These are phyloP conservation scores for Lepidium didymum DNA, from an alignment of 345 rosid genomes.

Conservation along the genomic window DNA sequence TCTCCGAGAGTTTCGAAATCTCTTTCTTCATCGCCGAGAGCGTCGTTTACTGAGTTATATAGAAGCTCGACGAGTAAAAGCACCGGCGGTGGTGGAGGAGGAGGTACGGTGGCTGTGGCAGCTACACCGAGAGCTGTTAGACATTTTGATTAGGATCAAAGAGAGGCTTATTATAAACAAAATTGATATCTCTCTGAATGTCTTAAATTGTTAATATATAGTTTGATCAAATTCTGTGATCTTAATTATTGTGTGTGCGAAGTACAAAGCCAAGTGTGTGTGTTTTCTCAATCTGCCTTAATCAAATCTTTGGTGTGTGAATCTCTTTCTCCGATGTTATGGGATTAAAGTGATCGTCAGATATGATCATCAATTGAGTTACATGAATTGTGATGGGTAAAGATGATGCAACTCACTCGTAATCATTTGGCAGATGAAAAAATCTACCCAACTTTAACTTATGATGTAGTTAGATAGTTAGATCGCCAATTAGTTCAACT, in stretches of 20 bases:
- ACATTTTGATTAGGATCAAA: slow-evolving; percentile 6
- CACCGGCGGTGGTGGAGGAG: neutral
- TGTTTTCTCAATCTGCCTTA: neutral
- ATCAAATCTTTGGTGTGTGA: slow-evolving; percentile 6
- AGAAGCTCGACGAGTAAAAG: neutral
- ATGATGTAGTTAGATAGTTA: neutral
- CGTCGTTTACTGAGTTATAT: slow-evolving; percentile 6
- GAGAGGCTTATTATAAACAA: neutral
- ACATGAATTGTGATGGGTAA: neutral
- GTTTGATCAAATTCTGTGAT: neutral
- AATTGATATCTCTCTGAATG: neutral
- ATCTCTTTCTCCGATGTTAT: neutral
- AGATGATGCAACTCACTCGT: neutral
- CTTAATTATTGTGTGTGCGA: neutral
- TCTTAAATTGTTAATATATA: slow-evolving; percentile 2
- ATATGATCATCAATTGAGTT: neutral
- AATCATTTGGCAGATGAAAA: neutral
- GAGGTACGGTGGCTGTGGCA: slow-evolving; percentile 1
- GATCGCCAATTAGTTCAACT: neutral
- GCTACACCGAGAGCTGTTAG: slow-evolving; percentile 14
- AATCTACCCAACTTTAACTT: neutral
- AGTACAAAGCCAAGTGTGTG: neutral
- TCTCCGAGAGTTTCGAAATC: slow-evolving; percentile 18
- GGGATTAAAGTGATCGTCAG: slow-evolving; percentile 2
- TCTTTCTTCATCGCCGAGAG: slow-evolving; percentile 5